Evolutionary conservation across 2,329 filamentous ascomycete species (phyloP).

Genomic region (Paraconiothyrium sp.): DNA sequence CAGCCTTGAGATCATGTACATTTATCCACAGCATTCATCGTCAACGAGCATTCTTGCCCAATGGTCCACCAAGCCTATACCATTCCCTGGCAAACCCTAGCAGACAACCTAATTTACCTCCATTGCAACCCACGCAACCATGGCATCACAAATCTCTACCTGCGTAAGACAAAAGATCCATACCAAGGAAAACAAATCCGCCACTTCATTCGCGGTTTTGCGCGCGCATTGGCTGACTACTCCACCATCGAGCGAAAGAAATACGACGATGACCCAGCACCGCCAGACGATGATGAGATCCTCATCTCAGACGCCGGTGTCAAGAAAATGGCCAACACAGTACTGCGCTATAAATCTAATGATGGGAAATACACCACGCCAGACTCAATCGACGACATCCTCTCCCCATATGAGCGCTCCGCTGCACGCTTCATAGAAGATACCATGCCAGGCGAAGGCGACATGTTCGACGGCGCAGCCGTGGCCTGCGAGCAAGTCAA

Average conservation of each 20-base stretch:
- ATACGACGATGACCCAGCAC: neutral
- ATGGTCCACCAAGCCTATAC: constrained; percentile 28
- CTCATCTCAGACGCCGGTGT: constrained; percentile 1
- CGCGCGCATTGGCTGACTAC: neutral
- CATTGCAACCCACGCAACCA: constrained; percentile 19
- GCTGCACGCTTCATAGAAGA: neutral
- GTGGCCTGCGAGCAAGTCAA: constrained; percentile 8
- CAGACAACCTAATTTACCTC: constrained; percentile 25
- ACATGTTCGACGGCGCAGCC: neutral
- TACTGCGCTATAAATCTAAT: neutral
- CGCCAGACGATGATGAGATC: neutral
- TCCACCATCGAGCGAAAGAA: constrained; percentile 3
- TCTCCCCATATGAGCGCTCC: neutral
- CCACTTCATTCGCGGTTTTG: constrained; percentile 9
- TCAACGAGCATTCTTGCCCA: no score
- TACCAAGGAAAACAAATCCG: constrained; percentile 3
- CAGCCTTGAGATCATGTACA: neutral
- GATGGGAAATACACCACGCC: neutral
- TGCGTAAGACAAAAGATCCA: constrained; percentile 3
- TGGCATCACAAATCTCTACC: constrained; percentile 18
- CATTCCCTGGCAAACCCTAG: constrained; percentile 25
- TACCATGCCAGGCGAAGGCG: constrained; percentile 2
- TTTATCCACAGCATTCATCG: no score
- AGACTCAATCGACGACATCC: neutral
- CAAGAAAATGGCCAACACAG: neutral